Evolutionary conservation across 2,329 filamentous ascomycete species (phyloP).

Genomic region (Penicillium freii): DNA sequence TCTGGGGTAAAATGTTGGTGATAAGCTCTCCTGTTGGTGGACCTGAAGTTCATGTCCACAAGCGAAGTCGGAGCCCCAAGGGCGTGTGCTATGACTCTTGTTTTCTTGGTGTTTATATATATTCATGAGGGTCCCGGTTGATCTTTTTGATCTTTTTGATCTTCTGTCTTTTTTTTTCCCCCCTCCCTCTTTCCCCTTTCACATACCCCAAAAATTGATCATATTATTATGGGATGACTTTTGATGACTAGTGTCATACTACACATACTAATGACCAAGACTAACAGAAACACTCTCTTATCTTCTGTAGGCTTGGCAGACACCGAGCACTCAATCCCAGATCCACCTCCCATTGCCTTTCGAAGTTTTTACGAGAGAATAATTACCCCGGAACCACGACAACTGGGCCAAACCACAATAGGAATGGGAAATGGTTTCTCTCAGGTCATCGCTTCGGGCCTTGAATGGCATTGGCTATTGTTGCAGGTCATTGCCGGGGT

Average conservation of each 20-base stretch:
- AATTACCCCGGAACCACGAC: conserved; percentile 24
- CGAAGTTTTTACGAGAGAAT: conserved; percentile 19
- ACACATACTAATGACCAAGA: conserved; percentile 4
- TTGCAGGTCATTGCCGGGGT: conserved; percentile 12
- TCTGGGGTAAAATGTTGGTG: background rate
- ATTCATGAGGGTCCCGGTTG: background rate
- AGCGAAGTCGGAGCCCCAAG: conserved; percentile 10
- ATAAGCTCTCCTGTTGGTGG: conserved; percentile 8
- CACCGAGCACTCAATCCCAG: conserved; percentile 4
- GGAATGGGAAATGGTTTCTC: background rate
- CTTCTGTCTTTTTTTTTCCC: background rate
- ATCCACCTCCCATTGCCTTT: conserved; percentile 13
- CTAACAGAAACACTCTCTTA: conserved; percentile 16
- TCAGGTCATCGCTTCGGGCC: background rate
- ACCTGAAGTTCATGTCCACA: background rate
- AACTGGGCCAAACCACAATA: background rate
- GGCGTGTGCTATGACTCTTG: conserved; percentile 6
- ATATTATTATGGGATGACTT: background rate
- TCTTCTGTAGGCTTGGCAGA: conserved; percentile 9
- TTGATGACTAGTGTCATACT: background rate
- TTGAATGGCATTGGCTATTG: conserved; percentile 4
- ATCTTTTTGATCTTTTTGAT: background rate
- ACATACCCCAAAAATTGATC: background rate
- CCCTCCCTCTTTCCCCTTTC: background rate
- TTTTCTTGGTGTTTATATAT: conserved; percentile 2